phyloP scores from a whole-genome alignment of 1,284 basidiomycete species.

The Gymnopus androsaceus region DNA sequence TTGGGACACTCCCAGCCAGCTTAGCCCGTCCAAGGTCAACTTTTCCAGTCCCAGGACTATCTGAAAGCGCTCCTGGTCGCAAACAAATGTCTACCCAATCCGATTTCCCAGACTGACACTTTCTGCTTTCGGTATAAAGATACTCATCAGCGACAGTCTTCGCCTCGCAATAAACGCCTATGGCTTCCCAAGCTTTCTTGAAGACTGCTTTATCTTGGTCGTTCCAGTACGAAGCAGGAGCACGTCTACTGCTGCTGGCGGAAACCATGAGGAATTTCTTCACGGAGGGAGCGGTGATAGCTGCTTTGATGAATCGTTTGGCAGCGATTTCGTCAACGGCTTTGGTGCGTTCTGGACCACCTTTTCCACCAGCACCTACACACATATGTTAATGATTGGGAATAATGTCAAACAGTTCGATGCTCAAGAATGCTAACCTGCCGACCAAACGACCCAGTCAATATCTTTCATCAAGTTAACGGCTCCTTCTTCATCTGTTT shows the following conservation, averaged over 20 bases:
- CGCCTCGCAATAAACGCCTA: constrained; percentile 56
- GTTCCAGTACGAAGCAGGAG: constrained; percentile 34
- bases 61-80: constrained; percentile 61
- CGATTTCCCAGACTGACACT: constrained; percentile 5
- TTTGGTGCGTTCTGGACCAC: constrained; percentile 61
- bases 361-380: constrained; percentile 73
- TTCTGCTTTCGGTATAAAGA: constrained; percentile 47
- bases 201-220: constrained; percentile 49
- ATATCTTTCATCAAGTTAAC: constrained; percentile 13
- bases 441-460: constrained; percentile 19
- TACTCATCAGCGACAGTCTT: constrained; percentile 76
- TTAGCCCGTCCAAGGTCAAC: constrained; percentile 60
- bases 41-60: constrained; percentile 55
- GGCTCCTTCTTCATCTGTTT: constrained; percentile 15
- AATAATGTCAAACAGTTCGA: background rate
- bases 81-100: constrained; percentile 32
- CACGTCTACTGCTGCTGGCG: constrained; percentile 60
- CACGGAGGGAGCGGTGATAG: constrained; percentile 14
- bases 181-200: constrained; percentile 43
- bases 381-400: background rate
- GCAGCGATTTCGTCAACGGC: constrained; percentile 74
- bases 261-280: constrained; percentile 52
- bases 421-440: constrained; percentile 6
- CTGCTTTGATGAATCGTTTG: constrained; percentile 15
- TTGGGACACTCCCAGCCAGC: constrained; percentile 19